Evolutionary conservation across 2,329 filamentous ascomycete genomes (phyloP), one percentile per base, ranked within the genome.

Genomic region (Paecilomyces fulvus): DNA sequence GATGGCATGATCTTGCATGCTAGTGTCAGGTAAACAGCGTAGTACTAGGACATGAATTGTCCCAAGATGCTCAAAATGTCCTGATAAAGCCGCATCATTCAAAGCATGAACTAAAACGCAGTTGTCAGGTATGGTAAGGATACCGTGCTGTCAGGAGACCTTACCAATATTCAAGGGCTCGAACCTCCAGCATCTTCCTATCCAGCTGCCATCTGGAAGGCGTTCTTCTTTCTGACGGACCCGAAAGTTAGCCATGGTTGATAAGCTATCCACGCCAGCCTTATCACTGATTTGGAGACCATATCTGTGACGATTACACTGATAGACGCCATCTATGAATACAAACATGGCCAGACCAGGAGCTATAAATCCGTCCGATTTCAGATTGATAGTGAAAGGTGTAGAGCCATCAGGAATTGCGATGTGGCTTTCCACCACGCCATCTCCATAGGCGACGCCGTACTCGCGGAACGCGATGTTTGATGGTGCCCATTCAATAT

Each of bases 321-420:
- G 80, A 59, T 83, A 83, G 5, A 77, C 67, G 17, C 81, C 81
- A 60, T 83, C 81, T 46, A 83, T 81, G 69, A 77, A 83, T 25
- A 83, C 79, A 58, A 79, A 80, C 65, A 80, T 76, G 1, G 79
- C 76, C 10, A 83, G 66, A 0, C 81, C 81, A 23, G 77, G 73
- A 1, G 77, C 77, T 59, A 83, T 80, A 67, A 78, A 83, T 30
- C 73, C 76, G 33, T 67, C 67, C 0, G 79, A 79, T 2, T 67
- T 73, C 43, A 83, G 70, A 58, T 75, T 78, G 33, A 83, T 69
- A 20, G 69, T 73, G 65, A 83, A 83, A 0, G 73, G 65, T 1
- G 70, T 66, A n/a, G 74, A 67, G 12, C 71, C 66, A 50, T 70
- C 65, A 2, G 80, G 80, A 3, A 83, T 73, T 4, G 77, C 72